These are phyloP conservation scores for Coniochaeta sp. DNA, from an alignment of 2,329 filamentous ascomycete species.

Conservation along the genomic window DNA sequence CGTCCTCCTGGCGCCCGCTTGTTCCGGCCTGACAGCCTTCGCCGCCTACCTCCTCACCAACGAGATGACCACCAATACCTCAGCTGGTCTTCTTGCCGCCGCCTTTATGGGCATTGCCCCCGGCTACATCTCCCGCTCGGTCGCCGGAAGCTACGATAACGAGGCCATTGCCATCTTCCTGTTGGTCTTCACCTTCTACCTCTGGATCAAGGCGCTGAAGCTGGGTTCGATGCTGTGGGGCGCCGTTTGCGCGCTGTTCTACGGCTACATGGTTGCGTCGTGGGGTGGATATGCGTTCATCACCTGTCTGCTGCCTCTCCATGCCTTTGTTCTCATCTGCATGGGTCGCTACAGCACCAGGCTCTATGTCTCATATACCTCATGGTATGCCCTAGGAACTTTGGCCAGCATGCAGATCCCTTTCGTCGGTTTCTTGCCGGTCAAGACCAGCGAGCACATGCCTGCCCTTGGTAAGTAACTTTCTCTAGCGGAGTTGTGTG, in stretches of 20 bases:
- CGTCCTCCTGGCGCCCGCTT: conserved; percentile 88
- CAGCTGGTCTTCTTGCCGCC: conserved; percentile 88
- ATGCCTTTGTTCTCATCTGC: conserved; percentile 86
- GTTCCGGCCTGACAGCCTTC: conserved; percentile 87
- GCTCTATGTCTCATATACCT: conserved; percentile 93
- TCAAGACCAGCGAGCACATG: conserved; percentile 98
- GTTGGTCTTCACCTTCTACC: conserved; percentile 94
- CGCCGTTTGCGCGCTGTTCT: conserved; percentile 87
- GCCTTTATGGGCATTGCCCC: conserved; percentile 96
- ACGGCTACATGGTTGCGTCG: conserved; percentile 99
- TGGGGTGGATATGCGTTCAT: conserved; percentile 99
- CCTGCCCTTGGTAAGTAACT: conserved; percentile 69
- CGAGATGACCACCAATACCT: conserved; percentile 93
- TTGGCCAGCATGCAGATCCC: conserved; percentile 98
- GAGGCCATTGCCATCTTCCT: conserved; percentile 99
- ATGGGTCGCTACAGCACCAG: conserved; percentile 96
- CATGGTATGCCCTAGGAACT: conserved; percentile 95
- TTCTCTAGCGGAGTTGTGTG: not conserved
- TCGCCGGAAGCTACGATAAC: conserved; percentile 98
- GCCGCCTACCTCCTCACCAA: conserved; percentile 92
- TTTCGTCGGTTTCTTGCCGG: conserved; percentile 93
- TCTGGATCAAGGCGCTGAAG: conserved; percentile 99
- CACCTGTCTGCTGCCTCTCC: conserved; percentile 90
- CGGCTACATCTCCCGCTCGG: conserved; percentile 95
- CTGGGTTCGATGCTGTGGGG: conserved; percentile 95